Evolutionary conservation across 345 rosid genomes (phyloP), one percentile per base, ranked within the genome.

Genomic region (Euphorbia lathyris): DNA sequence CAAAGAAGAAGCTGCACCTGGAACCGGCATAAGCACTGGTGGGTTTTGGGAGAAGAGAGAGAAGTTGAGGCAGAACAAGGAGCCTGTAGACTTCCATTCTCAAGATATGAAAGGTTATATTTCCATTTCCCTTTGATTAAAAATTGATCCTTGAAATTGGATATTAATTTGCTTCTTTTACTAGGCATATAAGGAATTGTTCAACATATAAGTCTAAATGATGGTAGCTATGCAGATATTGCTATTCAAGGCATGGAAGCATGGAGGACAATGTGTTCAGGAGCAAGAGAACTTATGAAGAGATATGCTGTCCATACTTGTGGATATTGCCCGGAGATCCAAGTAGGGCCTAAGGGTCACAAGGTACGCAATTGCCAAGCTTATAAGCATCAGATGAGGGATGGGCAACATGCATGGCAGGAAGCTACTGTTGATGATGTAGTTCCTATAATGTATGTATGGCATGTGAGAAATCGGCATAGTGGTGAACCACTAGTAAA

Each of bases 401-500:
- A 83, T 45, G 90, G 90, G 23, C 83, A 86, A 69, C 90, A 83
- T 66, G 90, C 77, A 43, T 82, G 90, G 90, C 83, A 82, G 68
- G 84, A 78, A 73, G 86, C 86, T 72, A 80, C 78, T 0, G 71
- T 84, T 45, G 83, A 82, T 65, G 90, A 83, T 56, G 29, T 83
- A n/a, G 65, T 78, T 53, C 86, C 83, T 63, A 84, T 84, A 4
- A 72, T 76, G 11, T 80, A 78, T 76, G 87, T 82, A 25, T 86
- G 86, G 86, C 87, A 82, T 22, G 82, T 78, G 29, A 78, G 42
- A 29, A 73, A 77, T 45, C 57, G 20, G 30, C 61, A 48, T 9
- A 74, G 79, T 3, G 61, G 63, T 30, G 57, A 63, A 64, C 77
- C 79, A 7, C 79, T 86, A 63, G 77, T 69, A 45, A 76, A 83